phyloP scores from a whole-genome alignment of 2,329 filamentous ascomycete species.

The Ceratocystis albifundus region DNA sequence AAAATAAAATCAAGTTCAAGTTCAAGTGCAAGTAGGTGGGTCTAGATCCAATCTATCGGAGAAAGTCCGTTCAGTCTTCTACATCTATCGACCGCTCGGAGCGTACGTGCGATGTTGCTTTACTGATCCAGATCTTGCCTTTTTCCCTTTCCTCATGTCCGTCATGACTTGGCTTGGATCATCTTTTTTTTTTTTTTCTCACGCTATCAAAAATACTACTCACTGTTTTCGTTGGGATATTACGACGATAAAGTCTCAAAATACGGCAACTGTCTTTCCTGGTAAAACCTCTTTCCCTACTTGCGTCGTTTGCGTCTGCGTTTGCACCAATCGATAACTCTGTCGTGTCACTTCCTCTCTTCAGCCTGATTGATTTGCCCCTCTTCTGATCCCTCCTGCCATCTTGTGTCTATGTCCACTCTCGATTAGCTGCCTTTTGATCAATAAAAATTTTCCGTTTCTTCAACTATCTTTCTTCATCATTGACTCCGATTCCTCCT shows the following conservation, averaged over 20 bases:
- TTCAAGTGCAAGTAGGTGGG: too few species aligned
- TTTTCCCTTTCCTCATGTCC: neutral
- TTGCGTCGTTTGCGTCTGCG: too few species aligned
- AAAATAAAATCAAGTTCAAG: neutral
- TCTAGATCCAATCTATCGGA: neutral
- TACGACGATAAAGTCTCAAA: neutral
- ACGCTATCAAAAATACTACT: neutral
- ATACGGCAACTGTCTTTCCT: neutral
- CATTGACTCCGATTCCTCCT: neutral
- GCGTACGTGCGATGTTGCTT: neutral
- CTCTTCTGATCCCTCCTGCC: neutral
- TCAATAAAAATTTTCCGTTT: neutral
- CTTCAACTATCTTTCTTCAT: neutral
- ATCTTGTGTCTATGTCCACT: neutral
- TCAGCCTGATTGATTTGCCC: neutral
- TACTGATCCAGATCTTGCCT: neutral
- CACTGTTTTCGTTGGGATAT: neutral
- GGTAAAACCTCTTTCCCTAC: neutral
- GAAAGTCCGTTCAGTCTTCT: neutral
- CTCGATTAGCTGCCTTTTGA: neutral
- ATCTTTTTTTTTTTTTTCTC: too few species aligned
- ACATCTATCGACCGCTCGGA: neutral
- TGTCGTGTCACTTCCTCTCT: neutral
- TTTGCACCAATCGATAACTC: neutral
- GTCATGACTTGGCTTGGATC: neutral